A percentile compares a stretch with the other conserved stretches of the same genome.
These are phyloP conservation scores for Heliosperma pusillum DNA, from an alignment of 148 eudicot genomes.

Conservation along the genomic window DNA sequence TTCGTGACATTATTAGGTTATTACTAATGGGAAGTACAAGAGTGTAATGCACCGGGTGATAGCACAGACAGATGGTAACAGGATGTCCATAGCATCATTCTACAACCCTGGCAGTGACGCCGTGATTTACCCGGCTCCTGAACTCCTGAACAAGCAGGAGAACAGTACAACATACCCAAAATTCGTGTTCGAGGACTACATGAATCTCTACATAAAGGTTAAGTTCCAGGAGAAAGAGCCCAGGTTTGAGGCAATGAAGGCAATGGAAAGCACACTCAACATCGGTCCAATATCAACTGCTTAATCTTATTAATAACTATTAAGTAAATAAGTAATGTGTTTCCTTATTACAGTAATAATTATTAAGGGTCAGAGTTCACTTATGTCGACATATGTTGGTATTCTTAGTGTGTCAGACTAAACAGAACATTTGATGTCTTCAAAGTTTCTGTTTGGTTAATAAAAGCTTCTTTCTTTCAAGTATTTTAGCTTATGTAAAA, in stretches of 20 bases:
- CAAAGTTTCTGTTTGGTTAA: constrained; percentile 15
- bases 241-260: constrained; percentile 80
- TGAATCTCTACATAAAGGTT: constrained; percentile 72
- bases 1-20: constrained; percentile 43
- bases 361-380: constrained; percentile 13
- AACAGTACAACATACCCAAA: constrained; percentile 46
- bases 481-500: constrained; percentile 4
- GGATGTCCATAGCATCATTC: constrained; percentile 95
- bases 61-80: constrained; percentile 66
- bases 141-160: constrained; percentile 44
- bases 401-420: constrained; percentile 12
- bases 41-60: constrained; percentile 87
- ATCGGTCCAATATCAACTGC: constrained; percentile 51
- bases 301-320: constrained; percentile 7
- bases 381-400: constrained; percentile 9
- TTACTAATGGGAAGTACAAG: constrained; percentile 93
- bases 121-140: constrained; percentile 77
- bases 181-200: constrained; percentile 93
- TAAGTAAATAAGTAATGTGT: constrained; percentile 8
- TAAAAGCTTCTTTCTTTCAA: not conserved
- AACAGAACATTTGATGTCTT: constrained; percentile 14
- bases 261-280: constrained; percentile 35
- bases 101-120: constrained; percentile 97
- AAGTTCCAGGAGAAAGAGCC: constrained; percentile 95
- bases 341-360: constrained; percentile 6